Percentiles rank a stretch among this genome's conserved stretches.
phyloP scores from a whole-genome alignment of 176 grass and related monocot genomes.

The Otatea glauca region DNA sequence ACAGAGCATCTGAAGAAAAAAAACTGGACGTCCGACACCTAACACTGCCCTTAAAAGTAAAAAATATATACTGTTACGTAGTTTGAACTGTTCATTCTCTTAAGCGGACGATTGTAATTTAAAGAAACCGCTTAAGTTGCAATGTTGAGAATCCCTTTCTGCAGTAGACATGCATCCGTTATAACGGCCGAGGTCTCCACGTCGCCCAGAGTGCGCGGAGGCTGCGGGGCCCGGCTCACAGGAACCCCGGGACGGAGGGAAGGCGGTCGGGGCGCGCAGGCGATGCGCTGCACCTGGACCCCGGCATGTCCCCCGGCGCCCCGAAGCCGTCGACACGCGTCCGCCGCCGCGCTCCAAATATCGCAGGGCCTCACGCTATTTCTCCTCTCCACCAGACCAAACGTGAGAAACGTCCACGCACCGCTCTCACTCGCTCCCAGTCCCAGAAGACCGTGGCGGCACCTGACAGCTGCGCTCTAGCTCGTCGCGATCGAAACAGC shows the following conservation, averaged over 20 bases:
- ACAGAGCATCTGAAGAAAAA: too few species aligned
- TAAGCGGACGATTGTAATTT: too few species aligned
- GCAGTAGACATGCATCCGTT: not conserved
- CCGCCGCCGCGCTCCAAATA: slow-evolving; percentile 10
- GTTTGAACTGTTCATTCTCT: too few species aligned
- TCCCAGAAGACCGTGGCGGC: too few species aligned
- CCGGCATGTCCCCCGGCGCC: not conserved
- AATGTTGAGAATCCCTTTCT: too few species aligned
- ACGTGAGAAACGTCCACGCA: not conserved
- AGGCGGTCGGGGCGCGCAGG: not conserved
- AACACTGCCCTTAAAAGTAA: too few species aligned
- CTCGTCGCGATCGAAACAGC: not conserved
- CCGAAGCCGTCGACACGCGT: slow-evolving; percentile 46
- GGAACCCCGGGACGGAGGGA: not conserved
- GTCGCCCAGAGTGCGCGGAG: not conserved
- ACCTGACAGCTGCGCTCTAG: not conserved
- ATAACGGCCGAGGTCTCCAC: slow-evolving; percentile 23
- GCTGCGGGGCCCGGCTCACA: not conserved
- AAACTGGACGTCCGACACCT: too few species aligned
- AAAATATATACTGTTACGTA: too few species aligned
- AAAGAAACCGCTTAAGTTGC: too few species aligned
- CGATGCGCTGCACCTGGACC: slow-evolving; percentile 39
- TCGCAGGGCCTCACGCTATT: not conserved
- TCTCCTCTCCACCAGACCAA: slow-evolving; percentile 13
- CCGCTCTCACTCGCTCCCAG: not conserved